Base-by-base conservation (phyloP, 1,139 yeast genomes). In the Sugiyamaella grinbergsii region DNA sequence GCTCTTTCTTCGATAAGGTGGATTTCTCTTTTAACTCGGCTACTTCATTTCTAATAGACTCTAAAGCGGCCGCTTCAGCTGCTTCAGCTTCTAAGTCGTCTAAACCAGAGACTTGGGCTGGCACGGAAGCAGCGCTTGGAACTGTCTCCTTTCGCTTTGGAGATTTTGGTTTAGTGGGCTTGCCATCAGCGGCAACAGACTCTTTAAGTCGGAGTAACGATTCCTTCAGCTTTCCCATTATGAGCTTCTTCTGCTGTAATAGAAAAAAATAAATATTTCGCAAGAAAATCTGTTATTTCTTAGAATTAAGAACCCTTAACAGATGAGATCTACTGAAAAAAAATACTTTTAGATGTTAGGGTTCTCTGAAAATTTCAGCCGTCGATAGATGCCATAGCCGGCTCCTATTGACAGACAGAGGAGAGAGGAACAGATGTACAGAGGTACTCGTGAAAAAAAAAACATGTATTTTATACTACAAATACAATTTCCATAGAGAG, bases 1-100 rank as follows among this genome's bases (percentile, higher is more conserved):
- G 58, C 36, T 54, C 63, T 58, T 58, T 57, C 64, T 52, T 62
- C 53, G 54, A 68, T 60, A 52, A 55, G 56, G 47, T 61, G 54
- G 49, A 57, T 54, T 54, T 65, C 62, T 42, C 57, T 54, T 45
- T 59, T 54, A 29, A 53, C 52, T 20, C 57, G 58, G 26, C 55
- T 55, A 33, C 24, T 24, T 50, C 53, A 10, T 40, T 39, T 36
- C 28, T 20, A n/a, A 53, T 53, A 20, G 56, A 59, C 13, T 53
- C 52, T 20, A 51, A 41, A 20, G 44, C 53, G 10, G 43, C 45
- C 22, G 42, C 48, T 10, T 51, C 52, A 15, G n/a, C n/a, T n/a
- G n/a, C n/a, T n/a, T n/a, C n/a, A n/a, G n/a, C n/a, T n/a, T n/a
- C n/a, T n/a, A n/a, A n/a, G n/a, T 46, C 50, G 6, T 45, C 50